Evolutionary conservation across 2,329 filamentous ascomycete species (phyloP).

Genomic region (Magnaporthales sp.): DNA sequence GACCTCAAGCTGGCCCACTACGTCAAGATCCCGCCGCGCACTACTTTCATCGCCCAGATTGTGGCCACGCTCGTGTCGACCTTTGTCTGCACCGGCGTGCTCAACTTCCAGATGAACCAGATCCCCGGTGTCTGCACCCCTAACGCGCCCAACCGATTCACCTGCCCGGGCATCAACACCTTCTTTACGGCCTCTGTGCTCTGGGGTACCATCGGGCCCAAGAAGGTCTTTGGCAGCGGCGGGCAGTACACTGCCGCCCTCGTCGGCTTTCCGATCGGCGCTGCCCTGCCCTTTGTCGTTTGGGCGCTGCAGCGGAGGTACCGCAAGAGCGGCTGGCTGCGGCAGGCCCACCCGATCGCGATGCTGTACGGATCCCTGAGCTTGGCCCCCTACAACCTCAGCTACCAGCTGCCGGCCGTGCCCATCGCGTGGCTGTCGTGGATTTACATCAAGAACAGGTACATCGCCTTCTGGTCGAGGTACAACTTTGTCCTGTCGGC

Average conservation of each 20-base stretch:
- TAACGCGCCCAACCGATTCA: conserved; percentile 40
- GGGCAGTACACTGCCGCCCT: conserved; percentile 39
- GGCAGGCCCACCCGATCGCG: conserved; percentile 30
- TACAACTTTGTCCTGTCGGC: conserved; percentile 40
- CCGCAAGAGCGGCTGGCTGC: conserved; percentile 21
- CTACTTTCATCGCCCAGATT: conserved; percentile 27
- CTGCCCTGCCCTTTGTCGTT: conserved; percentile 33
- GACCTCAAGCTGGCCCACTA: conserved; percentile 22
- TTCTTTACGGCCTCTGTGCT: conserved; percentile 53
- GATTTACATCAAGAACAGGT: conserved; percentile 27
- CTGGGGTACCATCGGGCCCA: conserved; percentile 52
- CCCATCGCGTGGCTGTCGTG: conserved; percentile 32
- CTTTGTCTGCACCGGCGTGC: conserved; percentile 25
- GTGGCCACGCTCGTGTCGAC: conserved; percentile 24
- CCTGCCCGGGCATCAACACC: conserved; percentile 46
- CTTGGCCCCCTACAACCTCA: conserved; percentile 31
- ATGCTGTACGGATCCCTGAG: conserved; percentile 24
- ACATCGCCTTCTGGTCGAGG: conserved; percentile 17
- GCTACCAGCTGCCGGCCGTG: conserved; percentile 33
- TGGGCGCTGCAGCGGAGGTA: conserved; percentile 23
- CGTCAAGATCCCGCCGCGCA: conserved; percentile 23
- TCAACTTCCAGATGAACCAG: conserved; percentile 17
- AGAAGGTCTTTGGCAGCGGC: conserved; percentile 37
- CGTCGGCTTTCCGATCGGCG: conserved; percentile 41
- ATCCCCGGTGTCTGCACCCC: conserved; percentile 44